phyloP scores from a whole-genome alignment of 441 rosid species.

The Biscutella laevigata region DNA sequence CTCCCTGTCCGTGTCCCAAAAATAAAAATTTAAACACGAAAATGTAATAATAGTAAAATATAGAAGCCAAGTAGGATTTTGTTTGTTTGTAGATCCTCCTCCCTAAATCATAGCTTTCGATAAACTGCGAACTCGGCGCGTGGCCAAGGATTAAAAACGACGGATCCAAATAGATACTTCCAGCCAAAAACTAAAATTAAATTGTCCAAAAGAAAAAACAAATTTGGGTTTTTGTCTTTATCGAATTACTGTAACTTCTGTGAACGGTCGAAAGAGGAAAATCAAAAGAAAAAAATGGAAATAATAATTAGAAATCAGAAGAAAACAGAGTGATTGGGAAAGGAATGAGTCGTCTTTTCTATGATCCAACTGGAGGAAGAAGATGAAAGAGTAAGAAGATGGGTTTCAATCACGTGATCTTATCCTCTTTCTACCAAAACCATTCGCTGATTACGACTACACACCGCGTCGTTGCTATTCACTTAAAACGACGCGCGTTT shows the following conservation, averaged over 20 bases:
- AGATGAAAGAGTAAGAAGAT: neutral
- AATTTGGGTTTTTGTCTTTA: constrained; percentile 15
- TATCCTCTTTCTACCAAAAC: constrained; percentile 17
- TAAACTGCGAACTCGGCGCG: constrained; percentile 19
- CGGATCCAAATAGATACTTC: neutral
- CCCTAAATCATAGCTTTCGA: constrained; percentile 26
- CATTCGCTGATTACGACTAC: constrained; percentile 21
- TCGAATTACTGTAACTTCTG: neutral
- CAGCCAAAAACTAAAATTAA: no score
- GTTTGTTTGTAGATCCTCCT: constrained; percentile 12
- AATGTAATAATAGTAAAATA: constrained; percentile 6
- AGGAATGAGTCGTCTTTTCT: constrained; percentile 2
- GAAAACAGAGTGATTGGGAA: constrained; percentile 26
- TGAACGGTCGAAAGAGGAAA: neutral
- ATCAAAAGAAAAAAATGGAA: neutral
- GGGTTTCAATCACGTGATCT: constrained; percentile 25
- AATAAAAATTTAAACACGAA: neutral
- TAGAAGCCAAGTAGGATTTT: constrained; percentile 26
- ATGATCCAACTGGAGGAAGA: constrained; percentile 13
- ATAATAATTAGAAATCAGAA: neutral
- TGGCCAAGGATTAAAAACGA: no score
- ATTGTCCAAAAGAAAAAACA: no score
- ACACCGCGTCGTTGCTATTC: constrained; percentile 7
- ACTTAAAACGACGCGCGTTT: neutral
- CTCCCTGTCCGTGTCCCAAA: constrained; percentile 14